Base-by-base conservation (phyloP, 495 filamentous ascomycete species). In the Penicillium paradoxum region DNA sequence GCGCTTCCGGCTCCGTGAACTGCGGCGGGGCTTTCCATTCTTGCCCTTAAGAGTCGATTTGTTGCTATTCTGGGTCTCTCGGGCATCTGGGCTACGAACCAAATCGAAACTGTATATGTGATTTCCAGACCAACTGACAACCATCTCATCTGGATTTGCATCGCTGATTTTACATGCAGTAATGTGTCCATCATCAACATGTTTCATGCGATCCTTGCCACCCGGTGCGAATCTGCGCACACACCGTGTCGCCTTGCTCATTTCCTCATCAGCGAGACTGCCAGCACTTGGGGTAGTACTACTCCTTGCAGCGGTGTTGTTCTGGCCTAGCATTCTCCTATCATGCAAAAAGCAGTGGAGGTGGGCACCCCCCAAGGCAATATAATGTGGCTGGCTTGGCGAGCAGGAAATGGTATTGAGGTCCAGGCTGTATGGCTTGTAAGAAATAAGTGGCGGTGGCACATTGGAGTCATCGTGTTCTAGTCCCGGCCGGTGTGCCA, bases 81-180 rank as follows among this genome's bases (percentile, higher is more conserved):
- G 64, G 27, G 79, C 79, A 69, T 85, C 82, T 1, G 82, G 78
- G 60, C 76, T 83, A n/a, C 73, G 73, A 30, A 85, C 68, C 14
- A 90, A 68, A 61, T 89, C 83, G 55, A 90, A 90, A 60, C 82
- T 83, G 65, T 90, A 89, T 54, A 89, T 84, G 47, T 82, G 79
- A 53, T 88, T 83, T 13, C 85, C 86, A 32, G 84, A 87, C 86
- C 87, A 90, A 59, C 85, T 88, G 22, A 81, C 86, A 4, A 90
- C 71, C 60, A 90, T 76, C 52, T 90, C 85, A 50, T 89, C 83
- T 3, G 86, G 86, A 49, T 87, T 81, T 10, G 82, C 83, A 69
- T 90, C 85, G 40, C 86, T 88, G 53, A 90, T 90, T 66, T 88
- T 90, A 66, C 84, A 88, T 8, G 85, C 84, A 1, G 86, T 89